Conservation (phyloP, 306 rosid species). For the Mimosa bimucronata region DNA sequence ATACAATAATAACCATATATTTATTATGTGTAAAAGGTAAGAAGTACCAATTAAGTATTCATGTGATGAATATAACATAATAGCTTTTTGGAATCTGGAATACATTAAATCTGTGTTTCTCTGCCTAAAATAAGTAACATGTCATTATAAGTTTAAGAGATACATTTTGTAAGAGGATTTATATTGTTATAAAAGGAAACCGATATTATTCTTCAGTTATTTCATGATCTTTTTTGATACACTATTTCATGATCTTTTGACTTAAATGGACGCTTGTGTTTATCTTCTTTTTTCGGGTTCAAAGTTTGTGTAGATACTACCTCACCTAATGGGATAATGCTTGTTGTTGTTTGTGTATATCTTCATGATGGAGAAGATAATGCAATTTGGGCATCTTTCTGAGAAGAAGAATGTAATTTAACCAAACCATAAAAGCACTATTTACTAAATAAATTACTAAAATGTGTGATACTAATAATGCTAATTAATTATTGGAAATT, state of each 20-base stretch:
- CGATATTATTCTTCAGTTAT: not conserved
- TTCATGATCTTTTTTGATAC: not conserved
- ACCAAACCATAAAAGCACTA: not conserved
- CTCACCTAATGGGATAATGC: no score
- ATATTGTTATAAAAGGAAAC: not conserved
- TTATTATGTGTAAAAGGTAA: not conserved
- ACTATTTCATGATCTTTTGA: not conserved
- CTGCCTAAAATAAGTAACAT: not conserved
- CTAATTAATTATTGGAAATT: not conserved
- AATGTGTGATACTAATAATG: not conserved
- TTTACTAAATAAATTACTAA: not conserved
- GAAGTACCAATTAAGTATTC: not conserved
- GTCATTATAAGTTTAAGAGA: not conserved
- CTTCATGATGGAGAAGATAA: not conserved
- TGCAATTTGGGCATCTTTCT: not conserved
- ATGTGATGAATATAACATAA: not conserved
- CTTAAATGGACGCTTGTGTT: not conserved
- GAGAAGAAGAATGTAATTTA: not conserved
- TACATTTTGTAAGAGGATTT: not conserved
- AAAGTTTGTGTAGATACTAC: not conserved
- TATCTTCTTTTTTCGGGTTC: not conserved
- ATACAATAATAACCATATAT: not conserved
- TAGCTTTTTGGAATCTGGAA: not conserved
- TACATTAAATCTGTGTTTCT: not conserved
- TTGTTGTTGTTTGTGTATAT: not conserved